A percentile compares a stretch with the other conserved stretches of the same genome.
These are phyloP conservation scores for Silene latifolia DNA, from an alignment of 148 eudicot genomes.

Conservation along the genomic window DNA sequence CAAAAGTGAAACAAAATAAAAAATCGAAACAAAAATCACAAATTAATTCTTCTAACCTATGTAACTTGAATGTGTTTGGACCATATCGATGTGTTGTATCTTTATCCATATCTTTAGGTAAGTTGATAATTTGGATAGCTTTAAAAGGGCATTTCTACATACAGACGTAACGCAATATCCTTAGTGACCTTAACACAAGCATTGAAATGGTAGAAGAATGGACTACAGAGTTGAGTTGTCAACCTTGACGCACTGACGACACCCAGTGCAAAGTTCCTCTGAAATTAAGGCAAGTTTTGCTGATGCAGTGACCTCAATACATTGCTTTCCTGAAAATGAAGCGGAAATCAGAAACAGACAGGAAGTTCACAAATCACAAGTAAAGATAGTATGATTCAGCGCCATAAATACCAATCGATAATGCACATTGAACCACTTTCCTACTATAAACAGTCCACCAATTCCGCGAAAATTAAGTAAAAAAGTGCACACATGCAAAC, in stretches of 20 bases:
- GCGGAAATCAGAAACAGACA: not conserved
- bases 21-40: no score
- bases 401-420: no score
- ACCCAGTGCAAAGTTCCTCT: slow-evolving; percentile 94
- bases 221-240: not conserved
- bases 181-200: not conserved
- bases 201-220: not conserved
- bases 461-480: no score
- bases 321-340: slow-evolving; percentile 61
- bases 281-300: slow-evolving; percentile 89
- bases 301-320: slow-evolving; percentile 79
- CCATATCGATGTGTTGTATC: slow-evolving; percentile 99
- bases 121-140: slow-evolving; percentile 92
- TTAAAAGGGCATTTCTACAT: slow-evolving; percentile 98
- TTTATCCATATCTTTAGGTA: slow-evolving; percentile 90
- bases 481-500: no score
- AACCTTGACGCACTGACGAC: slow-evolving; percentile 98
- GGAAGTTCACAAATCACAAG: not conserved
- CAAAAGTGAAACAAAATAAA: no score
- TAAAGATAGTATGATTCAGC: no score
- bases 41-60: no score
- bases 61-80: slow-evolving; percentile 85
- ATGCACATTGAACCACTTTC: no score
- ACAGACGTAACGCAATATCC: slow-evolving; percentile 18
- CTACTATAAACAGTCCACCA: no score